A percentile compares a stretch with the other conserved stretches of the same genome.
Evolutionary conservation across 768 basidiomycete genomes (phyloP).

Genomic region (Sporobolomyces pararoseus): DNA sequence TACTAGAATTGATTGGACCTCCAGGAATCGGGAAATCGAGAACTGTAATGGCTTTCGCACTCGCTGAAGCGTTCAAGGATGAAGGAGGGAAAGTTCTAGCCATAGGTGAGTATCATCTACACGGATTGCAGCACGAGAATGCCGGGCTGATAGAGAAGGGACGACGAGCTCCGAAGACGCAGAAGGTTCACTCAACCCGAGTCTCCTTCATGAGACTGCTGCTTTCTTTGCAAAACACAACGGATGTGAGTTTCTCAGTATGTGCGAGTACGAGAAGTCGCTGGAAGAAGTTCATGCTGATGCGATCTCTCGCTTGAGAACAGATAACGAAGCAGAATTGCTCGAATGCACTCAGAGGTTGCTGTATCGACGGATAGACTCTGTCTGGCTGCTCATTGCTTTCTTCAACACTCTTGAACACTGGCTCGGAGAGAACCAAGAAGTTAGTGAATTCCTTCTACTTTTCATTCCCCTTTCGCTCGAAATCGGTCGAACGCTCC

Average conservation of each 20-base stretch:
- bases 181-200: conserved; percentile 20
- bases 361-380: conserved; percentile 31
- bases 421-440: conserved; percentile 14
- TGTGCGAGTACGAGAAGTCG: too few relatives aligned
- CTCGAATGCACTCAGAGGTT: not conserved
- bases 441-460: conserved; percentile 10
- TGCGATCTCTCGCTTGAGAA: not conserved
- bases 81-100: conserved; percentile 19
- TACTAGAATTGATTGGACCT: conserved; percentile 33
- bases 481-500: not conserved
- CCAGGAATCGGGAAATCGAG: conserved; percentile 30
- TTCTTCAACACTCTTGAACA: conserved; percentile 16
- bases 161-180: too few relatives aligned
- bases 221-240: conserved; percentile 1
- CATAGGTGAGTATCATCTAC: conserved; percentile 24
- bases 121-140: too few relatives aligned
- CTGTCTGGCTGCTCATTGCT: conserved; percentile 25
- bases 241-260: conserved; percentile 4
- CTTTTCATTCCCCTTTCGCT: too few relatives aligned
- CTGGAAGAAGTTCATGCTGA: too few relatives aligned
- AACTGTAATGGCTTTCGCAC: conserved; percentile 17
- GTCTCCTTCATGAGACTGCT: conserved; percentile 11
- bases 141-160: too few relatives aligned
- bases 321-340: not conserved
- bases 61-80: conserved; percentile 10